phyloP scores from a whole-genome alignment of 1,139 yeast species.

The Lizanozyma gosingica region DNA sequence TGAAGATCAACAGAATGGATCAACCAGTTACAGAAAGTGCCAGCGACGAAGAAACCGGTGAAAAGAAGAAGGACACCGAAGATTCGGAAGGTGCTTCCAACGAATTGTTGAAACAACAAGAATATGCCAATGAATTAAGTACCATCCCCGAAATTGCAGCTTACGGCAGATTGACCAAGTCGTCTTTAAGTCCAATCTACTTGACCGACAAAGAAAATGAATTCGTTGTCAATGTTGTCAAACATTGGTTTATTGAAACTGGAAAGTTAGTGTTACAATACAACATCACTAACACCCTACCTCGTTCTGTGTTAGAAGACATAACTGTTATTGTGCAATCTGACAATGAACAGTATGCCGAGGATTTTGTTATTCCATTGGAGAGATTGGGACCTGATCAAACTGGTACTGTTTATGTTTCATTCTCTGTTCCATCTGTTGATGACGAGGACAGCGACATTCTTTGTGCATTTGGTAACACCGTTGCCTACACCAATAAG shows the following conservation, averaged over 20 bases:
- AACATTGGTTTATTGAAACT: conserved; percentile 61
- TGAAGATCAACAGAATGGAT: conserved; percentile 47
- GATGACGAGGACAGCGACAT: conserved; percentile 30
- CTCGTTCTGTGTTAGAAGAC: conserved; percentile 67
- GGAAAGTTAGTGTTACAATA: conserved; percentile 78
- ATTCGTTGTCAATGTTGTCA: conserved; percentile 77
- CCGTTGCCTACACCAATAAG: conserved; percentile 66
- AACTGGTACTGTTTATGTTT: conserved; percentile 71
- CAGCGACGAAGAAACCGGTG: conserved; percentile 20
- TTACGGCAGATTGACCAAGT: conserved; percentile 70
- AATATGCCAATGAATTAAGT: conserved; percentile 57
- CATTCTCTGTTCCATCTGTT: conserved; percentile 50
- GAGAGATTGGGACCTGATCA: conserved; percentile 64
- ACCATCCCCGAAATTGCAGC: conserved; percentile 60
- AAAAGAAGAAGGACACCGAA: conserved; percentile 11
- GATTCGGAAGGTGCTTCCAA: conserved; percentile 4
- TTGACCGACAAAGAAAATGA: conserved; percentile 93
- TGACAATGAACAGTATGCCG: conserved; percentile 49
- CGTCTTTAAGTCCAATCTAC: conserved; percentile 50
- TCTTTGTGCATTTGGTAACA: conserved; percentile 55
- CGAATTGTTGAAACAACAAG: conserved; percentile 41
- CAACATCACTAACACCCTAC: conserved; percentile 76
- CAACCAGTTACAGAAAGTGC: conserved; percentile 30
- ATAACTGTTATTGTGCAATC: conserved; percentile 61
- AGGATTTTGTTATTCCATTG: conserved; percentile 69